Evolutionary conservation across 768 basidiomycete genomes (phyloP), one percentile per base, ranked within the genome.

Genomic region (Candolleomyces aberdarensis): DNA sequence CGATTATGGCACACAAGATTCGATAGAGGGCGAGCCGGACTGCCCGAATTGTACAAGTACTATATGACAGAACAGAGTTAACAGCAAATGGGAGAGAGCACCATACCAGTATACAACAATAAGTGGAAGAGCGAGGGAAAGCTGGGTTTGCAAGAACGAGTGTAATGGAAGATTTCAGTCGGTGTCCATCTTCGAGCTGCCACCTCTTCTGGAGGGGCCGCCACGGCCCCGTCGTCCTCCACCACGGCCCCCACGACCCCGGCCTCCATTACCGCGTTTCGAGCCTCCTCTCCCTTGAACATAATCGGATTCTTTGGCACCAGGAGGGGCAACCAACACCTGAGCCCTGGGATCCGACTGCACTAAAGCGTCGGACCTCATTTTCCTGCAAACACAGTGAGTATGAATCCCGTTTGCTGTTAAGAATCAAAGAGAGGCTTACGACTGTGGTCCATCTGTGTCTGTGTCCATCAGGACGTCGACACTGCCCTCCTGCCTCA

Each of bases 321-420:
- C 88, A 13, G 88, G 89, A 0, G 89, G 89, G 31, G 85, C 85
- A 31, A 89, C 71, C 20, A 91, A 76, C 0, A 92, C 81, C 13
- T 82, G 79, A 4, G 90, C 89, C 29, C 90, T 84, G n/a, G 87
- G 82, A 61, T 83, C 83, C 20, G 75, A 74, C 32, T 78, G 77
- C 36, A 92, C 71, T 53, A 94, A 80, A 1, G 84, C 84, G 69
- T 95, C 92, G 2, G 92, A 94, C 57, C 92, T 89, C 80, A 95
- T 80, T 83, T 93, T 94, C 62, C 92, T 94, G 55, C 56, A 14
- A 32, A 39, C 2, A 17, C 20, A 50, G 40, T 52, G n/a, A 58
- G 44, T 49, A 36, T 19, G 17, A 17, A 41, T 22, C 26, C 26
- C 26, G 26, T 43, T 2, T n/a, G 8, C 15, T 43, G 41, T n/a